Base-by-base conservation (phyloP, 305 asterid genomes). In the Solanum hybrid region DNA sequence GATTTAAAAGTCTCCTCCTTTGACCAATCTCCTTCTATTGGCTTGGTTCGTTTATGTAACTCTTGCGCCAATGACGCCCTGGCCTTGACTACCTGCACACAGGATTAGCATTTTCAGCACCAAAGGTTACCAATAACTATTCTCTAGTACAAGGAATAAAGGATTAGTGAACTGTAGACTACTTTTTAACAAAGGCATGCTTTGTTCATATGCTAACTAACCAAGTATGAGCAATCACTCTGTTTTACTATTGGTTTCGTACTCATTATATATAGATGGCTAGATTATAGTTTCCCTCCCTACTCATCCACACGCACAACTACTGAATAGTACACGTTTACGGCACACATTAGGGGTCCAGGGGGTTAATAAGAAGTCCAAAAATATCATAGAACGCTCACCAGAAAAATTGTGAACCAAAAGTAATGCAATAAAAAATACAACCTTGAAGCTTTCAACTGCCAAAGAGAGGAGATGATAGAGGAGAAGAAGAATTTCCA, bases 71-170 rank as follows among this genome's bases (percentile, higher is more conserved):
- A 93, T 89, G 87, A 91, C 40, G 97, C 96, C 92, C 99, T 94
- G 76, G 97, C 98, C 91, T 93, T 94, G 91, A 95, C 86, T 83
- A 97, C 93, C 99, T 98, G 96, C 91, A 91, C 16, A 57, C 69
- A 31, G 76, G 42, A 51, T 20, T 20, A 84, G 88, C 88, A 31
- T 84, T 84, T 42, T 87, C 78, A 64, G 88, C 75, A 51, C 42
- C 39, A 84, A 80, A 84, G 85, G 83, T 86, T 80, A 90, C 89
- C 31, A 57, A 37, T 69, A 40, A 13, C 69, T 87, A 36, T 71
- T 24, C 81, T 75, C 67, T 39, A 79, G 78, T 69, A 57, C n/a
- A 31, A 13, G 74, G 51, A 82, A 10, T 5, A 3, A 84, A 51
- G 73, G 87, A 29, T 29, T 83, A 83, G 28, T 29, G 11, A 28